Conservation (phyloP, 2,329 filamentous ascomycete genomes). For the Ceratocystiopsis brevicomis region DNA sequence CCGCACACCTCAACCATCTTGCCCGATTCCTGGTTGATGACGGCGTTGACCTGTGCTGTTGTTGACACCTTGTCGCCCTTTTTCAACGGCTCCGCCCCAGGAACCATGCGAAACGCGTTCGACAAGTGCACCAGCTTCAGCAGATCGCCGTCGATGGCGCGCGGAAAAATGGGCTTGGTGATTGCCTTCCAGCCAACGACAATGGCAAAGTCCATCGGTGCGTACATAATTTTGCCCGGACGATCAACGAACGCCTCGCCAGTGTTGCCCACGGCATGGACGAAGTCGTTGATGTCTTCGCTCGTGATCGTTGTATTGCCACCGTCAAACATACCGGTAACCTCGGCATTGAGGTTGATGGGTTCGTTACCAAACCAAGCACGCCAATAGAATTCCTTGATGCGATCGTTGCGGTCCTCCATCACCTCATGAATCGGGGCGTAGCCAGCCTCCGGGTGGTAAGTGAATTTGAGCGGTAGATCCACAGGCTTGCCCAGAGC, state of each 20-base stretch:
- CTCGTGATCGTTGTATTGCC: conserved; percentile 72
- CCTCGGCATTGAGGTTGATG: conserved; percentile 65
- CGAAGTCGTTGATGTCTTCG: conserved; percentile 92
- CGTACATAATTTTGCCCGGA: conserved; percentile 81
- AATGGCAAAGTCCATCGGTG: conserved; percentile 97
- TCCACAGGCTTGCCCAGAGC: conserved; percentile 67
- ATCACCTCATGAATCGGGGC: conserved; percentile 96
- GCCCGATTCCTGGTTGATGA: conserved; percentile 93
- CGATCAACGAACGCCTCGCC: conserved; percentile 94
- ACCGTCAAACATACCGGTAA: conserved; percentile 78
- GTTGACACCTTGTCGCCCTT: conserved; percentile 87
- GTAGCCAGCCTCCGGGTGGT: conserved; percentile 88
- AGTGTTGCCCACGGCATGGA: conserved; percentile 96
- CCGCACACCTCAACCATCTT: conserved; percentile 99
- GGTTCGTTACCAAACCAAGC: conserved; percentile 87
- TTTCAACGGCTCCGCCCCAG: conserved; percentile 83
- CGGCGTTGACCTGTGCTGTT: conserved; percentile 87
- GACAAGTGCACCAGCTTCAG: conserved; percentile 93
- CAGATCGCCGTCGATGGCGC: conserved; percentile 86
- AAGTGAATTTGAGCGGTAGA: conserved; percentile 72
- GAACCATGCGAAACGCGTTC: conserved; percentile 96
- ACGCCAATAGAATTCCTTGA: conserved; percentile 98
- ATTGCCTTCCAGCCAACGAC: conserved; percentile 99
- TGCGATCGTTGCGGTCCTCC: conserved; percentile 86
- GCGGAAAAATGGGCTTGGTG: conserved; percentile 96